Conservation (phyloP, 192 early-diverging fungal genomes). For the Coemansia sp. region DNA sequence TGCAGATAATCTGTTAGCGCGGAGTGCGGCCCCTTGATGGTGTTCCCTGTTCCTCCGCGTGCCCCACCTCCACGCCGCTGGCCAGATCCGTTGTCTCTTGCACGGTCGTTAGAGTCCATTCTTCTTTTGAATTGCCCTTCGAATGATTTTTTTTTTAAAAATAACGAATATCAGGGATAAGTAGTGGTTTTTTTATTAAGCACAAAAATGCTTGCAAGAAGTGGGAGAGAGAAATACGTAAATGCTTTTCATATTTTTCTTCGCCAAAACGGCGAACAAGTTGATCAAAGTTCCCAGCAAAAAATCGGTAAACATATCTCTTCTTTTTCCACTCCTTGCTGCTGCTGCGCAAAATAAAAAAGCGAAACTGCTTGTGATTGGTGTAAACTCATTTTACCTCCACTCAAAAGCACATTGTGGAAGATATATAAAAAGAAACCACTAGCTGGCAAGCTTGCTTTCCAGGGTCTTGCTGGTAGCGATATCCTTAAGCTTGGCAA, state of each 20-base stretch:
- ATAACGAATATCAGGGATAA: too few relatives aligned
- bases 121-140: background rate
- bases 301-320: too few relatives aligned
- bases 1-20: constrained; percentile 53
- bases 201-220: too few relatives aligned
- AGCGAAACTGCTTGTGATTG: background rate
- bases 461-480: constrained; percentile 62
- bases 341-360: background rate
- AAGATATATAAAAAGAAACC: constrained; percentile 9
- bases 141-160: background rate
- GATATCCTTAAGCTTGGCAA: constrained; percentile 68
- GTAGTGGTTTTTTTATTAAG: too few relatives aligned
- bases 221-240: too few relatives aligned
- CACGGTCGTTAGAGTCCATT: constrained; percentile 48
- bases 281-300: too few relatives aligned
- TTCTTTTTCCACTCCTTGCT: background rate
- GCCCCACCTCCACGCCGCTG: background rate
- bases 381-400: too few relatives aligned
- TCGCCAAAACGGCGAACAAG: too few relatives aligned
- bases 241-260: too few relatives aligned
- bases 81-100: constrained; percentile 19
- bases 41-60: constrained; percentile 8
- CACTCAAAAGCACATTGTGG: too few relatives aligned
- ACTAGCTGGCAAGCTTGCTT: constrained; percentile 55
- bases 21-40: constrained; percentile 49